These are phyloP conservation scores for Monosporascus cannonballus DNA, from an alignment of 2,329 filamentous ascomycete species.

Conservation along the genomic window DNA sequence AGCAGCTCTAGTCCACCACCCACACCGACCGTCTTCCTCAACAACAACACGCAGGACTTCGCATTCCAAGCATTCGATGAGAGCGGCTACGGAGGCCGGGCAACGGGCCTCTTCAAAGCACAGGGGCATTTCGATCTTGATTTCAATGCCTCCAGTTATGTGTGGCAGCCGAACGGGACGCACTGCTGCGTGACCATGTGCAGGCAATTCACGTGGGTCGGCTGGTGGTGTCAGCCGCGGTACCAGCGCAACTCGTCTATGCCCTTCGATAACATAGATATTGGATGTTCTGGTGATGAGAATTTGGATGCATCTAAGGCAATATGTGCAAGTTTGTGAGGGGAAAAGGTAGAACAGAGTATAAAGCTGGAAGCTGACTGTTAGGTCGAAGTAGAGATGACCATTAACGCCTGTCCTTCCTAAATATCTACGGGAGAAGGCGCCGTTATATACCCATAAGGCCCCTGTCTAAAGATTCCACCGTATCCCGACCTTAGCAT, in stretches of 20 bases:
- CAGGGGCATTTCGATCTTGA: not conserved
- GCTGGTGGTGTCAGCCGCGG: not conserved
- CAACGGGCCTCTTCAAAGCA: not conserved
- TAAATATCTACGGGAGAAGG: too few species aligned
- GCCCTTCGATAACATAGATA: not conserved
- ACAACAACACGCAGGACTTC: not conserved
- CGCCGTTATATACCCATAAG: too few species aligned
- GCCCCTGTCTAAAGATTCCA: too few species aligned
- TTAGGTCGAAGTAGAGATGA: too few species aligned
- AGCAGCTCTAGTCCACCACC: not conserved
- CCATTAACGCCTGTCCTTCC: too few species aligned
- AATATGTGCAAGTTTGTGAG: not conserved
- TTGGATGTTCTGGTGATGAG: not conserved
- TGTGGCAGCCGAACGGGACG: not conserved
- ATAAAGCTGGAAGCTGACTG: too few species aligned
- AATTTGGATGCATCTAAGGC: not conserved
- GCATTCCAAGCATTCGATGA: not conserved
- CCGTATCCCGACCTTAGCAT: too few species aligned
- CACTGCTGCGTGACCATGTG: not conserved
- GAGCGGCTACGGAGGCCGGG: not conserved
- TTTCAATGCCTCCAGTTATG: not conserved
- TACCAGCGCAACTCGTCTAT: not conserved
- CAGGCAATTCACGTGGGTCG: not conserved
- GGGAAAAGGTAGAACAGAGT: too few species aligned
- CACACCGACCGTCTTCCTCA: too few species aligned